These are phyloP conservation scores for Blastomyces parvus DNA, from an alignment of 2,329 filamentous ascomycete species.

Conservation along the genomic window DNA sequence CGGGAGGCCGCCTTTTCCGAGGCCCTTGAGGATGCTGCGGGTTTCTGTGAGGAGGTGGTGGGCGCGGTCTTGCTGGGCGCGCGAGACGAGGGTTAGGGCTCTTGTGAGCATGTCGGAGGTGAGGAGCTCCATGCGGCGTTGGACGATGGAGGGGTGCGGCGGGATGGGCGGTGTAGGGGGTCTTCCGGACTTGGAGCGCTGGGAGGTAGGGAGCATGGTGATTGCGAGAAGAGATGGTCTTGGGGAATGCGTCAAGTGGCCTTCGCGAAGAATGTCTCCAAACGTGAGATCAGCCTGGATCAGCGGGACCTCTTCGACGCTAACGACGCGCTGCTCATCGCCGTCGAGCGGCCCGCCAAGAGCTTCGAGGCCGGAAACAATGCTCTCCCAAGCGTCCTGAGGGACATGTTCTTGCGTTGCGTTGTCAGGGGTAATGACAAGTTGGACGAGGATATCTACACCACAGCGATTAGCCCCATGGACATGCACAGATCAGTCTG, in stretches of 20 bases:
- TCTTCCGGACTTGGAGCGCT: conserved; percentile 36
- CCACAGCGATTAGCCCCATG: conserved; percentile 9
- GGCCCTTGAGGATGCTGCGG: conserved; percentile 84
- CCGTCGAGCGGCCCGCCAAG: conserved; percentile 78
- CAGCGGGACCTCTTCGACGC: conserved; percentile 87
- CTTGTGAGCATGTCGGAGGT: conserved; percentile 97
- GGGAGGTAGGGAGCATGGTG: conserved; percentile 70
- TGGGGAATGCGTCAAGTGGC: conserved; percentile 72
- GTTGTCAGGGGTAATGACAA: conserved; percentile 83
- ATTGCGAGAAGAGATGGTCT: conserved; percentile 87
- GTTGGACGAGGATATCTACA: conserved; percentile 79
- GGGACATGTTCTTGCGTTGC: conserved; percentile 72
- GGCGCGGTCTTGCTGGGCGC: conserved; percentile 86
- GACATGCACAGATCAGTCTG: background rate
- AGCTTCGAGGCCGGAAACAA: conserved; percentile 89
- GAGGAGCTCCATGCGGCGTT: conserved; percentile 92
- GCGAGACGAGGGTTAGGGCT: conserved; percentile 78
- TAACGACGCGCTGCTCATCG: conserved; percentile 72
- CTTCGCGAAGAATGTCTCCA: conserved; percentile 86
- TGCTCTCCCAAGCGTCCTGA: conserved; percentile 93
- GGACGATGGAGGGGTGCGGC: conserved; percentile 87
- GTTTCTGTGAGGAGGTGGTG: conserved; percentile 90
- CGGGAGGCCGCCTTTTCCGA: conserved; percentile 88
- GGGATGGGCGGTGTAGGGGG: conserved; percentile 69
- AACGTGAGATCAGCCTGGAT: conserved; percentile 92